Evolutionary conservation across 805 yeast genomes (phyloP), one percentile per base, ranked within the genome.

Genomic region (Sugiyamaella mastotermitis): DNA sequence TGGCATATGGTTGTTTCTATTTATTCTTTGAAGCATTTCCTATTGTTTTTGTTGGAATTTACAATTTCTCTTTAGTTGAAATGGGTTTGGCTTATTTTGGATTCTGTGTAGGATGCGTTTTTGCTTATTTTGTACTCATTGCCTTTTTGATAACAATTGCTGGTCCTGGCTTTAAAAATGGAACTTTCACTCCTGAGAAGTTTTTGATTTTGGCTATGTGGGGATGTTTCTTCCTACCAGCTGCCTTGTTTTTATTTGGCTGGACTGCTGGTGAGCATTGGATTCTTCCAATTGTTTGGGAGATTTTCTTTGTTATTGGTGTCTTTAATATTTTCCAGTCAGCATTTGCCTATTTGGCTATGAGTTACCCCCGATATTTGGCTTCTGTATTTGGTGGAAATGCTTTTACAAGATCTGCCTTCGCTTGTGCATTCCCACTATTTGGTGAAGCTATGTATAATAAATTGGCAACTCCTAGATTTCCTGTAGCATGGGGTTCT

Each of bases 1-100:
- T 76, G 36, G 61, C 68, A 7, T 78, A 77, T 53, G 72, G 79
- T 19, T 56, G 71, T 23, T 47, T 73, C 45, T 78, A 74, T 53
- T 54, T 75, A 16, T 77, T 73, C 63, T 74, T 77, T 48, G 83
- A 78, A 55, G 76, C 75, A 3, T 74, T 73, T 57, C 83, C 84
- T 5, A 60, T 76, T 26, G 76, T 73, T 2, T 78, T 69, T 43
- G 40, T 45, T 6, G 71, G 64, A 2, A 49, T 64, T 15, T 64
- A 74, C 46, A 52, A 62, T 20, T 78, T 78, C 56, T 65, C 73
- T 3, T 49, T 65, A 15, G 62, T 74, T 20, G 74, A 70, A 38
- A 45, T 56, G 22, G 78, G 80, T 17, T 57, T 65, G 3, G 56
- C 78, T 0, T 78, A 65, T 55, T 32, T 72, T 28, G 64, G 74